Base-by-base conservation (phyloP, 1,284 basidiomycete species). In the Cutaneotrichosporon sp. region DNA sequence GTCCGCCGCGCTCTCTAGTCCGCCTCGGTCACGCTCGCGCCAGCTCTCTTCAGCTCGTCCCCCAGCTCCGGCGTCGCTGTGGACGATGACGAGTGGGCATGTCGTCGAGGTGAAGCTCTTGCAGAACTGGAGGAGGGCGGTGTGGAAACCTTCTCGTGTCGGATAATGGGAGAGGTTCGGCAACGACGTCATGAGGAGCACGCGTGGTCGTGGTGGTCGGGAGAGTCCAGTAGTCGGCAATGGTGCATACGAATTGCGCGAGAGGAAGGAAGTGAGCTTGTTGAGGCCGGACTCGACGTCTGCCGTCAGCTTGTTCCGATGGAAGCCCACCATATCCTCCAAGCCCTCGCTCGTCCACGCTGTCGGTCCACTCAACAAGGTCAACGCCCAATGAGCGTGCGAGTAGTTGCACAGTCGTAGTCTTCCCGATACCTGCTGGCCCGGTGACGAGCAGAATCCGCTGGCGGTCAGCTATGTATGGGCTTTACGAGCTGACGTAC, bases 401-500 rank as follows among this genome's bases (percentile, higher is more conserved):
- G 8, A 99, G 81, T 0, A 94, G 85, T 13, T 86, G 86, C 0
- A 98, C 70, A 0, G 92, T 92, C 0, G 92, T 86, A 0, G 95
- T 96, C 82, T 99, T 99, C 0, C 88, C 96, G 0, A 88, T 87
- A 0, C 96, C 97, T 9, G 94, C 89, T 0, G 92, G 92, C 2
- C 97, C 96, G 1, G 90, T 91, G 9, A 99, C 81, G 0, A 88
- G 87, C 2, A 98, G 85, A 26, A 99, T 86, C 46, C 91, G 85
- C 92, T 94, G 67, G 11, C 50, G 5, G 40, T 53, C 55, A 56
- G 32, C 47, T 56, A 42, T 47, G 55, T 22, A n/a, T 8, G 46
- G 32, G 65, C 22, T 47, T 22, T 2, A 18, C 49, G n/a, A 52
- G 49, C 50, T 59, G 14, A 31, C 55, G 21, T 42, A 93, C 92